Evolutionary conservation across 192 early-diverging fungal genomes (phyloP).

Genomic region (Mortierella claussenii): DNA sequence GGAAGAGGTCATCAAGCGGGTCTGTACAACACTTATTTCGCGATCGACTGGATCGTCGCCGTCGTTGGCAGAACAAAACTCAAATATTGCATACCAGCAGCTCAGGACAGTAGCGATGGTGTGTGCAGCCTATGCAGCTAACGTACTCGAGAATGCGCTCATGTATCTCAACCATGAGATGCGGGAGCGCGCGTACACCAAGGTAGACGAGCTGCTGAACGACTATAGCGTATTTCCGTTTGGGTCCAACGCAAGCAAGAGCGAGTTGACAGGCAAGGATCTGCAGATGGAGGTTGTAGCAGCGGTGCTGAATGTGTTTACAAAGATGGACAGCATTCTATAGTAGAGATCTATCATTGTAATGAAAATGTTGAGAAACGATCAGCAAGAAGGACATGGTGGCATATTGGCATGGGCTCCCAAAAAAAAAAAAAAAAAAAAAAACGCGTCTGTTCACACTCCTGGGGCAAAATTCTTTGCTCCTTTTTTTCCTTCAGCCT

Average conservation of each 20-base stretch:
- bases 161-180: conserved; percentile 84
- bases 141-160: conserved; percentile 96
- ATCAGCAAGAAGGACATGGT: too few species aligned
- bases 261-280: conserved; percentile 64
- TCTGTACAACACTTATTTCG: conserved; percentile 82
- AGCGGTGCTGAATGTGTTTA: conserved; percentile 84
- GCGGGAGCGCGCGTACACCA: conserved; percentile 86
- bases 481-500: too few species aligned
- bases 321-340: conserved; percentile 90
- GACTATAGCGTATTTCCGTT: conserved; percentile 85
- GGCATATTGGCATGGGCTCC: too few species aligned
- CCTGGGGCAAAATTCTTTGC: too few species aligned
- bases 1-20: conserved; percentile 85
- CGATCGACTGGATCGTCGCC: conserved; percentile 70
- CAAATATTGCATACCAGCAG: conserved; percentile 62
- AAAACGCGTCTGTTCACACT: too few species aligned
- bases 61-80: conserved; percentile 62
- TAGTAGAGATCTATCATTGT: conserved; percentile 2
- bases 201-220: conserved; percentile 91
- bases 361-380: conserved; percentile 9
- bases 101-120: conserved; percentile 89
- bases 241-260: conserved; percentile 63
- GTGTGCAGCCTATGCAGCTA: conserved; percentile 95
- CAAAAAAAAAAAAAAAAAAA: conserved; percentile 5
- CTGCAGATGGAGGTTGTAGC: conserved; percentile 77